Conservation (phyloP, 2,329 filamentous ascomycete species). For the Aureobasidium sp. region DNA sequence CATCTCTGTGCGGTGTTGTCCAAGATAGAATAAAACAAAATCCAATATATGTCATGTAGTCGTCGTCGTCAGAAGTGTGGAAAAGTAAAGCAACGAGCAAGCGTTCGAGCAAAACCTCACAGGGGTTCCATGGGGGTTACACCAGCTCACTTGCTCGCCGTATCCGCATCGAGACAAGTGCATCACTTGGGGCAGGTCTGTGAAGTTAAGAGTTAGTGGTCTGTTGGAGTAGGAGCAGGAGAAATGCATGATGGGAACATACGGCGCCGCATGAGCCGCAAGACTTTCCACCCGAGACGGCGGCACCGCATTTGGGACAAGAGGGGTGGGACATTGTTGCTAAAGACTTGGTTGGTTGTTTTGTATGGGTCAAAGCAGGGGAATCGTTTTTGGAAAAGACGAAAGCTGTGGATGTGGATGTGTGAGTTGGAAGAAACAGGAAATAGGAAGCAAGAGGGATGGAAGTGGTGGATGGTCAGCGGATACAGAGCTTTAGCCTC, state of each 20-base stretch:
- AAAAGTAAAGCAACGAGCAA: background rate
- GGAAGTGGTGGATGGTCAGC: background rate
- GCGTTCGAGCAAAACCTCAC: background rate
- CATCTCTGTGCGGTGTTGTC: background rate
- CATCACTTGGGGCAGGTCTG: conserved; percentile 24
- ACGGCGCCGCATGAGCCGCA: conserved; percentile 26
- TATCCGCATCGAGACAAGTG: background rate
- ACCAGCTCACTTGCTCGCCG: background rate
- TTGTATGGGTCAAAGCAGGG: background rate
- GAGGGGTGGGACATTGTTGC: conserved; percentile 11
- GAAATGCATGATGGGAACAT: conserved; percentile 9
- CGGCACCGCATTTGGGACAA: conserved; percentile 27
- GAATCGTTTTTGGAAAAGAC: background rate
- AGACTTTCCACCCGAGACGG: conserved; percentile 23
- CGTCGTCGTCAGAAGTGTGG: background rate
- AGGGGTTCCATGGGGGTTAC: background rate
- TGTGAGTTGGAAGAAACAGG: background rate
- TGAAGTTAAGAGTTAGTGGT: background rate
- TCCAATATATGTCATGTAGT: background rate
- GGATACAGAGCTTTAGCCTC: conserved; percentile 7
- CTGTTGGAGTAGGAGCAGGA: background rate
- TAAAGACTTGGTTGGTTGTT: background rate
- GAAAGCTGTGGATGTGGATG: background rate
- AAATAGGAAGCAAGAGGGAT: background rate
- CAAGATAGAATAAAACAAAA: background rate